Evolutionary conservation across 176 grass and related monocot species (phyloP).

Genomic region (barley (Hordeum vulgare)): DNA sequence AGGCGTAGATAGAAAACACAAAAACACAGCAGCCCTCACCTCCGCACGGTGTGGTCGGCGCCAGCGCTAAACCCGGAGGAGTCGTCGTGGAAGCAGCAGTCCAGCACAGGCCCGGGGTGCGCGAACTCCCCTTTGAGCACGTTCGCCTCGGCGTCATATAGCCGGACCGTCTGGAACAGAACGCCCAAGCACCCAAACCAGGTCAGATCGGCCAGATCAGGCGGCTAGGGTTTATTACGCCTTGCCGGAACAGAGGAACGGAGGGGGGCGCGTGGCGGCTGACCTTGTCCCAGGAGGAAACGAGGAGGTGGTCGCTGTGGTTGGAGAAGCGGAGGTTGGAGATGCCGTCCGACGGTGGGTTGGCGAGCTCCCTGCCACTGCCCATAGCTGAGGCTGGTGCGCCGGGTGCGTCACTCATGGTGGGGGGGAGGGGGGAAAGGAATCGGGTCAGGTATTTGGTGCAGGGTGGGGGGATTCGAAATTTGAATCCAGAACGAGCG

Average conservation of each 20-base stretch:
- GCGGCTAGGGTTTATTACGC: constrained; percentile 38
- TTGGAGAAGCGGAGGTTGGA: constrained; percentile 97
- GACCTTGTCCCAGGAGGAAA: constrained; percentile 98
- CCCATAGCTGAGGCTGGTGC: constrained; percentile 11
- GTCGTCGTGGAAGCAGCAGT: constrained; percentile 98
- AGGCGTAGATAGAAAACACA: neutral
- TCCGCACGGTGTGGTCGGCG: constrained; percentile 73
- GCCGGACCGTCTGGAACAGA: constrained; percentile 60
- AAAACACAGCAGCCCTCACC: constrained; percentile 19
- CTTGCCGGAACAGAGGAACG: neutral
- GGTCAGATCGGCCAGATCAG: constrained; percentile 21
- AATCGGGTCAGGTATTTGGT: neutral
- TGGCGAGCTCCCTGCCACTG: constrained; percentile 63
- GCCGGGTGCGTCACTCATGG: constrained; percentile 26
- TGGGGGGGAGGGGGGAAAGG: neutral
- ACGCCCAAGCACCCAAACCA: neutral
- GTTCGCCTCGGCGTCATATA: constrained; percentile 75
- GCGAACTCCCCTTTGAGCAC: constrained; percentile 80
- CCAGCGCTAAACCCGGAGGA: constrained; percentile 82
- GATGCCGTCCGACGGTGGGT: constrained; percentile 78
- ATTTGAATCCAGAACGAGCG: constrained; percentile 31
- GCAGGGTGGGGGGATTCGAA: neutral
- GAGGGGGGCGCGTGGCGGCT: neutral
- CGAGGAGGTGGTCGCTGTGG: constrained; percentile 94
- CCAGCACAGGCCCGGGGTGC: constrained; percentile 71